phyloP scores from a whole-genome alignment of 2,329 filamentous ascomycete species.

The Apiospora arundinis region DNA sequence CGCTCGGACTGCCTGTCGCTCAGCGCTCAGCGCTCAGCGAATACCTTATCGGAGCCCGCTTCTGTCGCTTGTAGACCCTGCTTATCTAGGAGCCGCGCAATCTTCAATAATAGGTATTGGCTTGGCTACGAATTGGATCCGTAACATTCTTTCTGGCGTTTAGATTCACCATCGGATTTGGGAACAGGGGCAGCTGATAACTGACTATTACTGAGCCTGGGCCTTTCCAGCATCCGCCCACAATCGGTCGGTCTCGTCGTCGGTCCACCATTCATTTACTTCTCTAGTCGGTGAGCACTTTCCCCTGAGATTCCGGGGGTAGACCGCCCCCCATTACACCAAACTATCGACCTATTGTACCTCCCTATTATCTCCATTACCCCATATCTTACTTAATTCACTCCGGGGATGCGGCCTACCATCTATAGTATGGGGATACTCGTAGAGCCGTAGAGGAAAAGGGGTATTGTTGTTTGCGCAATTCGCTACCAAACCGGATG shows the following conservation, averaged over 20 bases:
- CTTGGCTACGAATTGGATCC: not conserved
- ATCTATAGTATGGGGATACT: not conserved
- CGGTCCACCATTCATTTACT: not conserved
- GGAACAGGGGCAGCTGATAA: not conserved
- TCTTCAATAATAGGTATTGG: not conserved
- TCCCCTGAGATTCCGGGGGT: slow-evolving; percentile 1
- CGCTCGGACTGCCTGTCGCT: not conserved
- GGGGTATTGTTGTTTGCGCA: not conserved
- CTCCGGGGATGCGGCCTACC: not conserved
- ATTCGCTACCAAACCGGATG: not conserved
- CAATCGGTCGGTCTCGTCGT: slow-evolving; percentile 5
- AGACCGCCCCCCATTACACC: not conserved
- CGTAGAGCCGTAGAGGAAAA: not conserved
- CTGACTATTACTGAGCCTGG: not conserved
- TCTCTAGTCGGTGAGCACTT: not conserved
- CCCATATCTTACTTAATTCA: not conserved
- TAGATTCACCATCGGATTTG: not conserved
- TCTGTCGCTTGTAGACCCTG: not conserved
- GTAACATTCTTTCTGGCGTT: not conserved
- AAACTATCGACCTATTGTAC: not conserved
- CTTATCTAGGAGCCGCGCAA: not conserved
- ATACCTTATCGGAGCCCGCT: not conserved
- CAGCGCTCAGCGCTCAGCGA: not conserved
- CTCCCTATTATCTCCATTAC: not conserved
- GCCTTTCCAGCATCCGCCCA: not conserved